Evolutionary conservation across 2,329 filamentous ascomycete genomes (phyloP).

Genomic region (Xylariaceae sp.): DNA sequence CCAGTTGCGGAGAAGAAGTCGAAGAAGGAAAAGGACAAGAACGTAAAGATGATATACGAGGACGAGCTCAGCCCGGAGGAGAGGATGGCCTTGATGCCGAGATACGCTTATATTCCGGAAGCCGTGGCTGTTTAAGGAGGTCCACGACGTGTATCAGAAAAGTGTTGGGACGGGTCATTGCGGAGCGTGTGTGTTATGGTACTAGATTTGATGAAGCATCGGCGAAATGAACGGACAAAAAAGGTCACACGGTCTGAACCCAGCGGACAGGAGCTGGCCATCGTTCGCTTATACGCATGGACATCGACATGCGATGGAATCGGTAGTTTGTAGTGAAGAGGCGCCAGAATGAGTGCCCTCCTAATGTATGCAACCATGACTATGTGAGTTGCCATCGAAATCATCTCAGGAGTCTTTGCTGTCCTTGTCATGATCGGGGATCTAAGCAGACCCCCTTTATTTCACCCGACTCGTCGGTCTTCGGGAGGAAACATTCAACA

Average conservation of each 20-base stretch:
- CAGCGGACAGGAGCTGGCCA: not conserved
- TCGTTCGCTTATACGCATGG: not conserved
- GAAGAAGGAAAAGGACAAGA: constrained; percentile 65
- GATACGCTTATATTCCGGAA: constrained; percentile 63
- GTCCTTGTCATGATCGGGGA: not conserved
- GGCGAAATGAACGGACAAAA: not conserved
- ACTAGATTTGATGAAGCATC: not conserved
- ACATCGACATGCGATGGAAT: not conserved
- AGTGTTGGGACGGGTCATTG: not conserved
- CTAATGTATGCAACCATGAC: not conserved
- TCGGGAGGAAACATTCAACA: too few relatives aligned
- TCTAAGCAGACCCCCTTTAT: not conserved
- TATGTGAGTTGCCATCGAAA: not conserved
- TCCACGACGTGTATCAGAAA: constrained; percentile 3
- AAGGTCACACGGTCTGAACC: not conserved
- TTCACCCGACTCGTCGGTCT: not conserved
- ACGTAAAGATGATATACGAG: constrained; percentile 70
- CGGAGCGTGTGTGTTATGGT: not conserved
- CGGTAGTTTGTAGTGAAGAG: not conserved
- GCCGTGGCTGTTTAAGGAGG: constrained; percentile 13
- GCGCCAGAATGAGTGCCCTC: not conserved
- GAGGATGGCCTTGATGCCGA: constrained; percentile 73
- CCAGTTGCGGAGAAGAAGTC: constrained; percentile 54
- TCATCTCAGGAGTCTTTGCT: not conserved
- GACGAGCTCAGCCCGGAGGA: constrained; percentile 83